phyloP scores from a whole-genome alignment of 2,329 filamentous ascomycete genomes.

The Xylogone sp. region DNA sequence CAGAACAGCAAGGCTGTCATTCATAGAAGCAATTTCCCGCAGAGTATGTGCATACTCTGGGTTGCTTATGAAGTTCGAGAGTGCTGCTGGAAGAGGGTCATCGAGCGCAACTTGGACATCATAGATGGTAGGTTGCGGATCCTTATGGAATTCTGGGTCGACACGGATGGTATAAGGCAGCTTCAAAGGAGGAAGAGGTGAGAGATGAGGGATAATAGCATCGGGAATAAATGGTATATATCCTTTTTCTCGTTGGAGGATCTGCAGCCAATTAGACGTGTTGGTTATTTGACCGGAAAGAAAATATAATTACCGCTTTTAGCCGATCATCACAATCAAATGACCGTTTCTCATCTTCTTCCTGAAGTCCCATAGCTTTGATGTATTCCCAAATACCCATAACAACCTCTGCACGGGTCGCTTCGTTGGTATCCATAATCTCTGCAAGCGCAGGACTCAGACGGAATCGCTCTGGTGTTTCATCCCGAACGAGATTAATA shows the following conservation, averaged over 20 bases:
- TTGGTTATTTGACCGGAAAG: background rate
- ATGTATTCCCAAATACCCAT: slow-evolving; percentile 97
- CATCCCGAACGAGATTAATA: slow-evolving; percentile 80
- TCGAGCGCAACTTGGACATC: slow-evolving; percentile 83
- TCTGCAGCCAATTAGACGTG: slow-evolving; percentile 40
- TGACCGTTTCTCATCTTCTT: slow-evolving; percentile 90
- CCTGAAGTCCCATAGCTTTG: slow-evolving; percentile 77
- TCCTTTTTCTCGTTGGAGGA: slow-evolving; percentile 71
- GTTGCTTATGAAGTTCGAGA: slow-evolving; percentile 64
- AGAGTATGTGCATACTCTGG: slow-evolving; percentile 68
- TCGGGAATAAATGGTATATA: slow-evolving; percentile 84
- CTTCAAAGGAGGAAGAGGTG: slow-evolving; percentile 74
- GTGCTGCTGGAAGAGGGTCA: slow-evolving; percentile 69
- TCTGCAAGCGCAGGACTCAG: slow-evolving; percentile 77
- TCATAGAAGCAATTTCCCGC: slow-evolving; percentile 70
- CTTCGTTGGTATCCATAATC: slow-evolving; percentile 80
- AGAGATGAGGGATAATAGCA: slow-evolving; percentile 74
- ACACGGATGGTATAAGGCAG: slow-evolving; percentile 92
- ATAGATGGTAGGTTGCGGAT: slow-evolving; percentile 78
- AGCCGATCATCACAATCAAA: slow-evolving; percentile 87
- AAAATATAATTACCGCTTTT: slow-evolving; percentile 57
- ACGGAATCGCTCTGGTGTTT: slow-evolving; percentile 79
- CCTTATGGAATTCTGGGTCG: slow-evolving; percentile 75
- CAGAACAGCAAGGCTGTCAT: slow-evolving; percentile 81
- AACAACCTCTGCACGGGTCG: slow-evolving; percentile 81